Base-by-base conservation (phyloP, 345 rosid species). In the Leavenworthia alabamica region DNA sequence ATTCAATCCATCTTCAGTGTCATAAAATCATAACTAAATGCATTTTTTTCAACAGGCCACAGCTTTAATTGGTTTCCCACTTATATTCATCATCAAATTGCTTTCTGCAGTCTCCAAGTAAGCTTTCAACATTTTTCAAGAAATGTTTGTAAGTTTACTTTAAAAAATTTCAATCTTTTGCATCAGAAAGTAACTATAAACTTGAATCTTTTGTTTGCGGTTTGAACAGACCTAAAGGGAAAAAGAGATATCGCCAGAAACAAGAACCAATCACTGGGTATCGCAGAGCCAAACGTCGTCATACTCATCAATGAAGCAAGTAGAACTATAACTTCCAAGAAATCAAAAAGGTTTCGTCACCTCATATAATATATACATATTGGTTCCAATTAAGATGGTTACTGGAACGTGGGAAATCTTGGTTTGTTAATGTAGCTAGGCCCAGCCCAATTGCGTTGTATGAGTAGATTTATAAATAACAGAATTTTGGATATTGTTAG, bases 21-120 rank as follows among this genome's bases (percentile, higher is more conserved):
- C 6, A n/a, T n/a, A 23, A 22, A 44, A 32, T 19, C 33, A 5
- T 13, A 45, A 32, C 53, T 32, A 24, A 23, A 23, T 23, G 26
- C 4, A 23, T 23, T 23, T 40, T 46, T 45, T 41, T 46, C 42
- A 48, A 24, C 47, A 80, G 78, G 81, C 81, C 4, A 68, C 77
- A 11, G 77, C 73, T 56, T 24, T 74, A 24, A 56, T 77, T 51
- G 62, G 62, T 8, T 72, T 77, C 50, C 77, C 81, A 39, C 50
- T 79, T 4, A 60, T 79, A 35, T 57, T 79, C 72, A 45, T 77
- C 39, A 71, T 68, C 47, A 68, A 69, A 29, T 66, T 80, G 7
- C 73, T 65, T 57, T 68, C 73, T n/a, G 66, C 73, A 45, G 56
- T 80, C 37, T 64, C 73, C 60, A 72, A 77, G 83, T 77, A 67